Base-by-base conservation (phyloP, 2,329 filamentous ascomycete species). In the Verticillium albo-atrum region DNA sequence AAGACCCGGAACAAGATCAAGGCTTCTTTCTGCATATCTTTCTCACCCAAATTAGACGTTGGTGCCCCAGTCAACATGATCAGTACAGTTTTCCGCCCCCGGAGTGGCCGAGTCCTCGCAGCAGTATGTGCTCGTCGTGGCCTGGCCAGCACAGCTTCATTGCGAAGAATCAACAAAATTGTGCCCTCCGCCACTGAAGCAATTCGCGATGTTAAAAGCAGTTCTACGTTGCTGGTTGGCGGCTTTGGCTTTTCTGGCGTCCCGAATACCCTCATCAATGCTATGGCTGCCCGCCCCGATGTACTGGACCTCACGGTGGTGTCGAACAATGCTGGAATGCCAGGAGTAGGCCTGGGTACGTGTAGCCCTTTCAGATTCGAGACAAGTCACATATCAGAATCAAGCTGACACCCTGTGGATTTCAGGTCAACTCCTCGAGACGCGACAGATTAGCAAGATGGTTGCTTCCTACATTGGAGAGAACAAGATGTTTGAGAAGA, bases 401-500 rank as follows among this genome's bases (percentile, higher is more conserved):
- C 10, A 14, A 14, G 20, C 20, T 50, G 20, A 50, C n/a, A 23
- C 20, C 10, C 6, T 23, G 3, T 1, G 9, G 14, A 10, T 6
- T 32, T 7, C 28, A 55, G 54, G 54, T n/a, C 84, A 91, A 74
- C 82, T 96, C 14, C 82, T 95, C 61, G 87, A 89, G 75, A 87
- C 87, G 55, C 90, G 90, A 71, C 93, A 97, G 78, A 89, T 97
- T 75, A 87, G 84, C 73, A 95, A 95, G 79, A 96, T 97, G 88
- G 88, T 97, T 70, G 91, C 92, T 35, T 94, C 89, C 68, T 97
- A 97, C 74, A 92, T 97, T 55, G 93, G 93, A 71, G 91, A 95
- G 77, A 97, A 97, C 80, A 96, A 96, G 81, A 90, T 89, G 6
- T 91, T 97, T 63, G 93, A 97, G 79, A 82, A 83, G 71, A 95